Evolutionary conservation across 257 asterid genomes (phyloP).

Genomic region (Salvia miltiorrhiza): DNA sequence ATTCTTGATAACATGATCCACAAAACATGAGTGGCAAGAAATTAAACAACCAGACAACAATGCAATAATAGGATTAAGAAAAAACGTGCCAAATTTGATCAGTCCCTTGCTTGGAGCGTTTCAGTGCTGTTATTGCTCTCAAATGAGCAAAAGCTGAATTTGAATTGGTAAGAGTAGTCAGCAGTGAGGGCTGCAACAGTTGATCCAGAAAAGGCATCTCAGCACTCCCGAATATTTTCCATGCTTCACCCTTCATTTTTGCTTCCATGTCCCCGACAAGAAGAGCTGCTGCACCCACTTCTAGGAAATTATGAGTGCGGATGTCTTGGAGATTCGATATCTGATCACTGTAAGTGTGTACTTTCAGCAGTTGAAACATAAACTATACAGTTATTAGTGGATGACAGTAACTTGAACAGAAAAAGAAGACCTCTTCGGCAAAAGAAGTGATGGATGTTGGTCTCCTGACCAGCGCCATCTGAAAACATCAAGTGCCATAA

Average conservation of each 20-base stretch:
- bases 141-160: slow-evolving; percentile 89
- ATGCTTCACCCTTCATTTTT: slow-evolving; percentile 88
- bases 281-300: slow-evolving; percentile 99
- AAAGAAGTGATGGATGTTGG: slow-evolving; percentile 63
- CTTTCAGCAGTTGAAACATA: slow-evolving; percentile 26
- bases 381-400: slow-evolving; percentile 10
- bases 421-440: slow-evolving; percentile 70
- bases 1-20: slow-evolving; percentile 6
- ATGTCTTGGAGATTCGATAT: slow-evolving; percentile 69
- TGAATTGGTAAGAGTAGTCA: slow-evolving; percentile 95
- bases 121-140: slow-evolving; percentile 91
- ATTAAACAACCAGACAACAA: slow-evolving; percentile 3
- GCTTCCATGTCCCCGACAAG: slow-evolving; percentile 98
- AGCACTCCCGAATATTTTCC: slow-evolving; percentile 80
- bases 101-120: slow-evolving; percentile 80
- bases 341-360: slow-evolving; percentile 65
- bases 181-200: slow-evolving; percentile 88
- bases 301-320: slow-evolving; percentile 72
- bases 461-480: slow-evolving; percentile 98
- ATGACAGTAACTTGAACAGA: slow-evolving; percentile 26
- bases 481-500: slow-evolving; percentile 76
- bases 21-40: slow-evolving; percentile 18
- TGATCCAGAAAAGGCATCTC: slow-evolving; percentile 97
- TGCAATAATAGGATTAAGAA: slow-evolving; percentile 23
- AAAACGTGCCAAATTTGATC: slow-evolving; percentile 71